Evolutionary conservation across 257 asterid species (phyloP).

Genomic region (Sherardia arvensis): DNA sequence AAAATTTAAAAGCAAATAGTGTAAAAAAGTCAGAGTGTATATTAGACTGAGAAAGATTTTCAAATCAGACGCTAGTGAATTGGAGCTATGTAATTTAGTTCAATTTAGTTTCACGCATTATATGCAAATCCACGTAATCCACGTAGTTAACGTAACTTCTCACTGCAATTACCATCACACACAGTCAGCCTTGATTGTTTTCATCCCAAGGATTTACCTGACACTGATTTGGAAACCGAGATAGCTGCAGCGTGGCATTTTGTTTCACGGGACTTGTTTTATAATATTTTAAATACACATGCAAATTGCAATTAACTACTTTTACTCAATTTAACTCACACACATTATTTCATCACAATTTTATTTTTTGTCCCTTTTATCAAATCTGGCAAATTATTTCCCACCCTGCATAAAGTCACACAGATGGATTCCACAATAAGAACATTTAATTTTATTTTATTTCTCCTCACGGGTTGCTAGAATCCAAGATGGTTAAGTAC

Average conservation of each 20-base stretch:
- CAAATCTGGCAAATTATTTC: background rate
- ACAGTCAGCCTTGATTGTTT: background rate
- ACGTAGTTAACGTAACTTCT: too few relatives aligned
- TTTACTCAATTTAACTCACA: background rate
- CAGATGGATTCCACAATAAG: background rate
- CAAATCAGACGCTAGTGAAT: too few relatives aligned
- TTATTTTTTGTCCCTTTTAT: background rate
- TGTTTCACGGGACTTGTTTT: conserved; percentile 23
- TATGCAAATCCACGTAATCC: too few relatives aligned
- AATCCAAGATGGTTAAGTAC: conserved; percentile 27
- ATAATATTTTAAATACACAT: background rate
- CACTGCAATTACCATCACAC: background rate
- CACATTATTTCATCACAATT: background rate
- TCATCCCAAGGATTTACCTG: conserved; percentile 6
- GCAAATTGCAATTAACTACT: background rate
- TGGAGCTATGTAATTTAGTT: too few relatives aligned
- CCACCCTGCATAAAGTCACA: background rate
- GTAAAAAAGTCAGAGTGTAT: too few relatives aligned
- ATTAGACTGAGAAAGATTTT: too few relatives aligned
- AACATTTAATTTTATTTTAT: background rate
- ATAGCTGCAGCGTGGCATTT: conserved; percentile 20
- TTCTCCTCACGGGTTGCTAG: conserved; percentile 61
- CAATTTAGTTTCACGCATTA: too few relatives aligned
- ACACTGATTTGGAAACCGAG: conserved; percentile 11
- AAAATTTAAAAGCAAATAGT: too few relatives aligned